phyloP scores from a whole-genome alignment of 805 yeast species.

The Candida morakotiae region DNA sequence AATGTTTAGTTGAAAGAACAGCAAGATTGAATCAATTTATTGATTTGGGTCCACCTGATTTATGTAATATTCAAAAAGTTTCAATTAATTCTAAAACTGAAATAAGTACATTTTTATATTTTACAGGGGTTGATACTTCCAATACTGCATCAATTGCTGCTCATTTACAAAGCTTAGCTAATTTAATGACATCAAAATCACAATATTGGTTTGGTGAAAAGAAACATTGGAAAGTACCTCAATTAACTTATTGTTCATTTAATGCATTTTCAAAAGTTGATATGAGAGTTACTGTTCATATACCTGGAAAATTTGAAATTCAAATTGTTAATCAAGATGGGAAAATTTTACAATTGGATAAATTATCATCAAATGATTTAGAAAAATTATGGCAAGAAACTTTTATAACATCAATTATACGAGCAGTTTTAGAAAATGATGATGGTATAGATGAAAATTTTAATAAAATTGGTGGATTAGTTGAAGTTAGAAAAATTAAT shows the following conservation, averaged over 20 bases:
- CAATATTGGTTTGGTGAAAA: constrained; percentile 81
- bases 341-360: constrained; percentile 45
- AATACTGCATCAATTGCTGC: constrained; percentile 78
- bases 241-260: constrained; percentile 64
- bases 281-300: constrained; percentile 65
- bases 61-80: constrained; percentile 47
- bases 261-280: constrained; percentile 62
- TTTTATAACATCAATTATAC: constrained; percentile 64
- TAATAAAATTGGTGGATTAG: constrained; percentile 52
- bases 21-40: constrained; percentile 52
- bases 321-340: constrained; percentile 49
- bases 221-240: constrained; percentile 66
- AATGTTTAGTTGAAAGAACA: constrained; percentile 62
- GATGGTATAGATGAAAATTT: constrained; percentile 79
- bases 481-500: constrained; percentile 78
- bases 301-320: constrained; percentile 71
- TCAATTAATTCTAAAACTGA: constrained; percentile 37
- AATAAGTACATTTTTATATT: constrained; percentile 70
- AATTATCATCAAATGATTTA: constrained; percentile 54
- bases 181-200: constrained; percentile 50
- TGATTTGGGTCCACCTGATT: constrained; percentile 73
- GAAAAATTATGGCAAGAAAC: constrained; percentile 50
- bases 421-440: constrained; percentile 65
- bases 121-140: constrained; percentile 72
- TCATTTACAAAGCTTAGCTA: constrained; percentile 63